Evolutionary conservation across 2,329 filamentous ascomycete species (phyloP).

Genomic region (Raffaelea arxii): DNA sequence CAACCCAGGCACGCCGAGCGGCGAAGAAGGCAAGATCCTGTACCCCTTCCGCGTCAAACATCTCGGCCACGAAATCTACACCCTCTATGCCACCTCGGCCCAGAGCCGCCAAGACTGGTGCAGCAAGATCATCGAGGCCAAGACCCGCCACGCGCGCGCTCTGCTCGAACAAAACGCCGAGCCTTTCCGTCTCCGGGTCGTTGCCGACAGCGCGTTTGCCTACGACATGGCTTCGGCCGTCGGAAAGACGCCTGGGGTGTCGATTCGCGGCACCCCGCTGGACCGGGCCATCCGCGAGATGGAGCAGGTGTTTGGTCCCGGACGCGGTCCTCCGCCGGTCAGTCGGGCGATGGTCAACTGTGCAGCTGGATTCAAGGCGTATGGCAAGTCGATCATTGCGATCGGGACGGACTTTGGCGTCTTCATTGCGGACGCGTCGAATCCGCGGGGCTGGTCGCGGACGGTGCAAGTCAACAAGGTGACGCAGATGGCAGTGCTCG

Average conservation of each 20-base stretch:
- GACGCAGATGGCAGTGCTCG: constrained; percentile 87
- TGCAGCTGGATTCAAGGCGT: constrained; percentile 78
- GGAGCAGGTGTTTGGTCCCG: constrained; percentile 64
- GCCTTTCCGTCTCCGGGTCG: constrained; percentile 82
- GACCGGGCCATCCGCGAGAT: constrained; percentile 86
- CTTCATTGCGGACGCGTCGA: constrained; percentile 77
- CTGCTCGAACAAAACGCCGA: constrained; percentile 89
- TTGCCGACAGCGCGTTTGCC: constrained; percentile 85
- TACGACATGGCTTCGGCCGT: constrained; percentile 56
- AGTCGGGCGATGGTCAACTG: constrained; percentile 87
- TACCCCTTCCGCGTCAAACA: constrained; percentile 97
- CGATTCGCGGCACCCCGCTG: constrained; percentile 82
- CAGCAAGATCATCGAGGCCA: constrained; percentile 85
- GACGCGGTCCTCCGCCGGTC: constrained; percentile 63
- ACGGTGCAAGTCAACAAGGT: constrained; percentile 68
- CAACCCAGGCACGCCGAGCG: constrained; percentile 35
- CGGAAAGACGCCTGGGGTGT: constrained; percentile 54
- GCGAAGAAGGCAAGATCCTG: constrained; percentile 77
- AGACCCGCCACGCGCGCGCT: constrained; percentile 83
- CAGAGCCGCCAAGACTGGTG: constrained; percentile 81
- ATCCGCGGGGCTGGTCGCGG: constrained; percentile 84
- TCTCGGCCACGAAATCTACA: constrained; percentile 87
- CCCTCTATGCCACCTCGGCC: constrained; percentile 70
- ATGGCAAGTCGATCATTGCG: constrained; percentile 78
- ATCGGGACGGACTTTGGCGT: constrained; percentile 94